Evolutionary conservation across 441 rosid genomes (phyloP), one percentile per base, ranked within the genome.

Genomic region (Gossypium schwendimanii): DNA sequence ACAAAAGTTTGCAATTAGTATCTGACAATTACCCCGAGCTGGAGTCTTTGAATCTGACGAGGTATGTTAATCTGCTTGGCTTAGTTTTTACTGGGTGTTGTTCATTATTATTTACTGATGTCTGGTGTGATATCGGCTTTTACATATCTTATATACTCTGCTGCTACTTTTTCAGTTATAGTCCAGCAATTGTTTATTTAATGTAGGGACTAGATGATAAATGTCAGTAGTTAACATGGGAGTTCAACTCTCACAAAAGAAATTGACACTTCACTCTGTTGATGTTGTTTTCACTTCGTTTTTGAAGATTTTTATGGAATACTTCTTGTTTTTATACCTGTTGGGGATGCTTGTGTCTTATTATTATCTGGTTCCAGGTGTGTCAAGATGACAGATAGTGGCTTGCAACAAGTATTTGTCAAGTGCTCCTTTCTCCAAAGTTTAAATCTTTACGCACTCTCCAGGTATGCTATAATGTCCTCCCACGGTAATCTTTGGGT

Each of bases 361-460:
- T 47, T 23, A 21, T 67, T 53, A 73, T 57, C 45, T 54, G 62
- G 49, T 73, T 73, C 61, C 82, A 94, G 97, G 84, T 94, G 98
- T 76, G 66, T 92, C 89, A 92, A 86, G 86, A 75, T 92, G 54
- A 89, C 97, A 33, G 95, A 92, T 81, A 80, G 68, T 75, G 97
- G 97, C 77, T 84, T 94, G 91, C 86, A 70, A 70, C 83, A 84
- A n/a, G 82, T 90, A 76, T 80, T 89, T 73, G 74, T 78, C 17
- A 88, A 82, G 78, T 90, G 97, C 81, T 84, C 78, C 15, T 74
- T 71, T 76, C 88, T 94, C 59, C 87, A 79, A 36, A 83, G 79
- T 79, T 82, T 94, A 82, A 92, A 94, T 78, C 91, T 94, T 71
- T 94, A 94, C 72, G 98, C 98, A 69, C 92, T 94, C 66, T 90